These are phyloP conservation scores for Rhynchospora tenuis DNA, from an alignment of 176 grass and related monocot genomes.

Conservation along the genomic window DNA sequence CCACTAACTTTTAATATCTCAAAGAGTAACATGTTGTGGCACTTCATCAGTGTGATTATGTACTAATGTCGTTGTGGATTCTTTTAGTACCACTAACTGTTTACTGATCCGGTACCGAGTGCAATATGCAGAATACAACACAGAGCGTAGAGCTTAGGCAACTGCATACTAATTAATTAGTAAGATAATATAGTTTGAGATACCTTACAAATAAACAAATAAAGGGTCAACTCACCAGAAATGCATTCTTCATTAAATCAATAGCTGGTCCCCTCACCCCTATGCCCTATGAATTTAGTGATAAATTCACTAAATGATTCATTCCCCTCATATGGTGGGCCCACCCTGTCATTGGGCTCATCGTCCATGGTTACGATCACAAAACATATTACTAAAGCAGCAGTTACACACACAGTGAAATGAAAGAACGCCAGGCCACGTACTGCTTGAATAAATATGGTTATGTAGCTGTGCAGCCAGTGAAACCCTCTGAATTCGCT, in stretches of 20 bases:
- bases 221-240: not conserved
- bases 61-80: too few species aligned
- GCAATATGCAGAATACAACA: too few species aligned
- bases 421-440: not conserved
- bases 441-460: not conserved
- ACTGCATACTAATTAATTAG: too few species aligned
- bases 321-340: not conserved
- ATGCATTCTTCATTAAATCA: not conserved
- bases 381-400: not conserved
- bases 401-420: not conserved
- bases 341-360: not conserved
- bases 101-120: too few species aligned
- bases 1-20: too few species aligned
- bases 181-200: too few species aligned
- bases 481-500: not conserved
- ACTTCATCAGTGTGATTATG: too few species aligned
- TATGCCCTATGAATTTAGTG: not conserved
- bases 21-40: too few species aligned
- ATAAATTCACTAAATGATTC: not conserved
- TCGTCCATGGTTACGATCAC: not conserved
- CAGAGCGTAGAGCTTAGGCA: too few species aligned
- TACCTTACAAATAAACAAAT: not conserved
- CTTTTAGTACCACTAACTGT: too few species aligned
- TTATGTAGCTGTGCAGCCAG: not conserved
- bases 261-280: constrained; percentile 6